A percentile compares a stretch with the other conserved stretches of the same genome.
These are phyloP conservation scores for Phytophthora pinifolia DNA, from an alignment of 352 stramenopile genomes.

Conservation along the genomic window DNA sequence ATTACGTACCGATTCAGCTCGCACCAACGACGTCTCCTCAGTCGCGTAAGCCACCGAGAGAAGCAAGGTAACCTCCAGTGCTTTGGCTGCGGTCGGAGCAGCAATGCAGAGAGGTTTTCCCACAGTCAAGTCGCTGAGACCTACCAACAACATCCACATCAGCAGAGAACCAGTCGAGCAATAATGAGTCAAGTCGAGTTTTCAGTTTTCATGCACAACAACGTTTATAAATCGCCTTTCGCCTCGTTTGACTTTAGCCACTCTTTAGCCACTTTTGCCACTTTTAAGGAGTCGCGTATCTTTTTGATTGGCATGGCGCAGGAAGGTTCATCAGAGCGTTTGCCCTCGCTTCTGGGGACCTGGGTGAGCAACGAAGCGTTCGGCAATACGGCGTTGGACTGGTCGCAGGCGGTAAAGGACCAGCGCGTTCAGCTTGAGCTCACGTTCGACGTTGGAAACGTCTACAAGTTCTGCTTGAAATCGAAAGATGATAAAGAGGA, in stretches of 20 bases:
- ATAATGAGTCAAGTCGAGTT: conserved; percentile 25
- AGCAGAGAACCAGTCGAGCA: conserved; percentile 25
- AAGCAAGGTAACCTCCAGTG: conserved; percentile 11
- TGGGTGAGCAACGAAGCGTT: conserved; percentile 78
- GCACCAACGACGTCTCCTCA: conserved; percentile 31
- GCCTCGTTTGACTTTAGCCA: background rate
- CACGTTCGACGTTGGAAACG: conserved; percentile 35
- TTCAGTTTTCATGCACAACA: conserved; percentile 20
- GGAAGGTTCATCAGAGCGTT: background rate
- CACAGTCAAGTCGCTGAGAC: conserved; percentile 7
- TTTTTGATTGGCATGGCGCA: conserved; percentile 23
- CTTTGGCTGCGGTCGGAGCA: conserved; percentile 13
- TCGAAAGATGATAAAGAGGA: conserved; percentile 25
- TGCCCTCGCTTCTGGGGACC: conserved; percentile 29
- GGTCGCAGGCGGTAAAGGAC: conserved; percentile 69
- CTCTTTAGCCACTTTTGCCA: background rate
- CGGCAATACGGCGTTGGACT: conserved; percentile 76
- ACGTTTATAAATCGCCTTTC: conserved; percentile 24
- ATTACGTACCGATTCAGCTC: conserved; percentile 13
- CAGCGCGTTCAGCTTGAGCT: conserved; percentile 41
- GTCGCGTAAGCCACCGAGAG: conserved; percentile 22
- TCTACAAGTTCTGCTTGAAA: conserved; percentile 44
- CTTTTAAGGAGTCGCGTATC: conserved; percentile 9
- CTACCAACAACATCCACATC: conserved; percentile 7
- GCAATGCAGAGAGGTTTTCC: conserved; percentile 20